Conservation (phyloP, 2,329 filamentous ascomycete species). For the Pseudocercospora crystallina region DNA sequence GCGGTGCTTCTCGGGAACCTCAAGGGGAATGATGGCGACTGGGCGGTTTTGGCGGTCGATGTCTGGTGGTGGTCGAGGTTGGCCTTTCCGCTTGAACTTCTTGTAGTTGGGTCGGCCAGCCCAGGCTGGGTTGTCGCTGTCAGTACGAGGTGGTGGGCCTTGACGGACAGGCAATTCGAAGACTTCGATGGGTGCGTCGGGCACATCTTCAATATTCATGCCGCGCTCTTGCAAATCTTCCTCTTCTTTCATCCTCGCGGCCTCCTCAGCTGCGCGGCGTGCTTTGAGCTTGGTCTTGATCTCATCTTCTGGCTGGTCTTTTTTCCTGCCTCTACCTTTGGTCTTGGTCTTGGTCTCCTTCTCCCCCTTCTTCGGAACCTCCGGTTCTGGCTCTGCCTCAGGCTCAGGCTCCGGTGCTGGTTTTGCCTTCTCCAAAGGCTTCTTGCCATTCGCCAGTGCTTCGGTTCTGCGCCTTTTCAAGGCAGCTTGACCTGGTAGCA, state of each 20-base stretch:
- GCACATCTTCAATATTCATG: conserved; percentile 58
- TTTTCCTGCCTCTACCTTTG: conserved; percentile 43
- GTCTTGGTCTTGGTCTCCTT: conserved; percentile 38
- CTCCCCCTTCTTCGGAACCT: too few relatives aligned
- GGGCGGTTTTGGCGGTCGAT: conserved; percentile 29
- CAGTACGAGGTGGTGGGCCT: conserved; percentile 3
- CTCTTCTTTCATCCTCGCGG: conserved; percentile 65
- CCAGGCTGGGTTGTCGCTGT: conserved; percentile 55
- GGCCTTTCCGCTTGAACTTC: conserved; percentile 62
- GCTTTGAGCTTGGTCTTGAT: conserved; percentile 35
- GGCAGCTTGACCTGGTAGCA: conserved; percentile 73
- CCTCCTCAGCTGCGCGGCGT: conserved; percentile 53
- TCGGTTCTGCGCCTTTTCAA: conserved; percentile 76
- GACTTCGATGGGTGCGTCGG: conserved; percentile 51
- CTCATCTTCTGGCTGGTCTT: neutral
- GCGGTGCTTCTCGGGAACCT: conserved; percentile 68
- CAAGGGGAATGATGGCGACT: conserved; percentile 67
- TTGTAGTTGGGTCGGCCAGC: conserved; percentile 97
- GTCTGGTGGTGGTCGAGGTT: conserved; percentile 39
- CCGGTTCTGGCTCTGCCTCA: neutral
- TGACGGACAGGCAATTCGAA: conserved; percentile 60
- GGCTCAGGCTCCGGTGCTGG: neutral
- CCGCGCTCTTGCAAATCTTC: conserved; percentile 62
- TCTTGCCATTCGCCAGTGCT: conserved; percentile 4
- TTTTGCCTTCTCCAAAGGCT: conserved; percentile 2